phyloP scores from a whole-genome alignment of 192 early-diverging fungal species.

The Coemansia sp. region DNA sequence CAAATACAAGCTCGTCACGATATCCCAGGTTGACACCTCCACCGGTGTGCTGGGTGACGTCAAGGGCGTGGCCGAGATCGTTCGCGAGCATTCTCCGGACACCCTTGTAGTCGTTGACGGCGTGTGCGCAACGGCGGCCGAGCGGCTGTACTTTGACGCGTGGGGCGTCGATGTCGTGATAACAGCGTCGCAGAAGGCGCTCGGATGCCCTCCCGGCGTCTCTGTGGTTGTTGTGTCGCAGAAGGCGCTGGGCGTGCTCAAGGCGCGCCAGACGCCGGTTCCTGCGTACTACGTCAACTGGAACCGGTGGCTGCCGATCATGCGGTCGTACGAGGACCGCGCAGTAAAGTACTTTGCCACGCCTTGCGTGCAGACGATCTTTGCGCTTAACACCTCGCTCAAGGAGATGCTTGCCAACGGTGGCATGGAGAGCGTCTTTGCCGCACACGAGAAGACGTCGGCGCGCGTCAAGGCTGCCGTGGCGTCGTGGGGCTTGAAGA shows the following conservation, averaged over 20 bases:
- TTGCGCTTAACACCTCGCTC: slow-evolving; percentile 83
- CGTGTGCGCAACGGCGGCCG: slow-evolving; percentile 93
- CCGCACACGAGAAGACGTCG: slow-evolving; percentile 71
- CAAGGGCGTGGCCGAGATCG: slow-evolving; percentile 69
- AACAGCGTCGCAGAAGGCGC: slow-evolving; percentile 93
- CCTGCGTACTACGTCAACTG: slow-evolving; percentile 89
- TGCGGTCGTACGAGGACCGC: slow-evolving; percentile 92
- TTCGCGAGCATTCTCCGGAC: slow-evolving; percentile 73
- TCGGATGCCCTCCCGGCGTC: slow-evolving; percentile 92
- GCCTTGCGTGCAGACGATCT: slow-evolving; percentile 89
- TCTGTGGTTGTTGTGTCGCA: slow-evolving; percentile 84
- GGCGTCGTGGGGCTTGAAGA: slow-evolving; percentile 68
- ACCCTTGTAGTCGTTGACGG: slow-evolving; percentile 93
- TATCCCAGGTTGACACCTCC: slow-evolving; percentile 97
- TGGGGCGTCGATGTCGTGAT: slow-evolving; percentile 92
- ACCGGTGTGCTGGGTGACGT: slow-evolving; percentile 89
- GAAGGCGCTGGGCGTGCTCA: slow-evolving; percentile 39
- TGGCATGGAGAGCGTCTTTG: slow-evolving; percentile 76
- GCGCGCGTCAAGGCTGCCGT: slow-evolving; percentile 74
- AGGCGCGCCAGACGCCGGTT: slow-evolving; percentile 72
- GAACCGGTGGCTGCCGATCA: slow-evolving; percentile 95
- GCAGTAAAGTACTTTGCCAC: slow-evolving; percentile 96
- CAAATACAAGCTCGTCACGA: slow-evolving; percentile 82
- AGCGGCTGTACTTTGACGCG: slow-evolving; percentile 88
- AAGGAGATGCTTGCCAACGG: slow-evolving; percentile 66